These are phyloP conservation scores for Blastocystis sp. DNA, from an alignment of 352 stramenopile species.

Conservation along the genomic window DNA sequence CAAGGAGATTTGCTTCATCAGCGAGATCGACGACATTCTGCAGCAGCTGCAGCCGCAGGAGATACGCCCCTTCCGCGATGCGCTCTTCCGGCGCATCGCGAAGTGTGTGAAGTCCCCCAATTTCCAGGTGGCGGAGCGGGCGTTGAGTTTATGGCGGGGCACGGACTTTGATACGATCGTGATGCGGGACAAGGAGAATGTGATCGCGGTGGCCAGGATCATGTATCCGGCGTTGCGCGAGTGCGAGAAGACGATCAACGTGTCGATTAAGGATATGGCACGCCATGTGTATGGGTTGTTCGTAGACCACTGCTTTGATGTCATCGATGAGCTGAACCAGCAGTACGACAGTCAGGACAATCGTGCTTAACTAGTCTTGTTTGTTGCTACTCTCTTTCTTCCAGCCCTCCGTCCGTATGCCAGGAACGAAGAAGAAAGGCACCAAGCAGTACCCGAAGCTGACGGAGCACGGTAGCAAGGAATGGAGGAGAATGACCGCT, in stretches of 20 bases:
- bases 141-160: constrained; percentile 98
- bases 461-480: background rate
- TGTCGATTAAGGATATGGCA: constrained; percentile 8
- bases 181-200: constrained; percentile 32
- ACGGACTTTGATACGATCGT: constrained; percentile 80
- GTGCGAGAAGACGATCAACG: constrained; percentile 3
- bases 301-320: background rate
- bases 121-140: constrained; percentile 83
- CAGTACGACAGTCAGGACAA: background rate
- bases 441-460: background rate
- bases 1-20: constrained; percentile 87
- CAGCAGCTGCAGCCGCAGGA: constrained; percentile 85
- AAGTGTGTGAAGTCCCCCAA: constrained; percentile 71
- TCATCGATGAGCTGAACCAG: background rate
- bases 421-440: background rate
- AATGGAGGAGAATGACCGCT: background rate
- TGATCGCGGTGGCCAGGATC: background rate
- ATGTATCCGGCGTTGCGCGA: constrained; percentile 1
- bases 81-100: constrained; percentile 69
- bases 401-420: background rate
- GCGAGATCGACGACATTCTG: constrained; percentile 96
- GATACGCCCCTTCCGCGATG: constrained; percentile 70
- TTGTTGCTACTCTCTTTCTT: background rate
- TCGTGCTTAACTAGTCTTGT: background rate
- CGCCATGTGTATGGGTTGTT: constrained; percentile 24